phyloP scores from a whole-genome alignment of 345 rosid genomes.

The Populus simonii region DNA sequence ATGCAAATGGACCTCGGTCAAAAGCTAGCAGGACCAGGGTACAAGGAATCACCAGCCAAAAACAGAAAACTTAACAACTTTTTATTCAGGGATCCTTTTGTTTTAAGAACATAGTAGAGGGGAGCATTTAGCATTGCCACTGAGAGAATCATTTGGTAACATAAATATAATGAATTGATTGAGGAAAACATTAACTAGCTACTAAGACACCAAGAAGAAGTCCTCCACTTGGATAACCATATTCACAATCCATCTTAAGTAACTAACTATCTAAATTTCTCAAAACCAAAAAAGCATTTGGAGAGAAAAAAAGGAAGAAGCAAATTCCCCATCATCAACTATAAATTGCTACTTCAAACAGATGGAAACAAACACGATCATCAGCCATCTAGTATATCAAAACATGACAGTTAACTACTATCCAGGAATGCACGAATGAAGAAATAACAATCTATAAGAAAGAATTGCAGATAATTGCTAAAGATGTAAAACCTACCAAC shows the following conservation, averaged over 20 bases:
- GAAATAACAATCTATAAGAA: background rate
- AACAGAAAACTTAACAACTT: background rate
- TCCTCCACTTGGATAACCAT: background rate
- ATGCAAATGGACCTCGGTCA: background rate
- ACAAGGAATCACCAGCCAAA: background rate
- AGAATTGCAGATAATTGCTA: background rate
- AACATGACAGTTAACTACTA: background rate
- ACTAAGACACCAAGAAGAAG: background rate
- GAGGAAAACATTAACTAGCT: background rate
- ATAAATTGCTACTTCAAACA: background rate
- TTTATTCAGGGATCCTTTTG: background rate
- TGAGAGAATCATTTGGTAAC: background rate
- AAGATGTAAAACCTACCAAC: conserved; percentile 41
- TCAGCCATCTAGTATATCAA: too few species aligned
- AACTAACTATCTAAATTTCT: background rate
- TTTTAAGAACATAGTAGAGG: background rate
- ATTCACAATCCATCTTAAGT: background rate
- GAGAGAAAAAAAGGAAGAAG: background rate
- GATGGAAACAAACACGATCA: background rate
- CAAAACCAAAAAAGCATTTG: background rate
- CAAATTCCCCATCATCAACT: background rate
- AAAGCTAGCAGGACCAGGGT: background rate
- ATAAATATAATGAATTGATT: background rate
- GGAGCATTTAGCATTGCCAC: background rate
- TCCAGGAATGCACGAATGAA: background rate